These are phyloP conservation scores for Sugiyamaella boreocaroliniensis DNA, from an alignment of 805 yeast species.

Conservation along the genomic window DNA sequence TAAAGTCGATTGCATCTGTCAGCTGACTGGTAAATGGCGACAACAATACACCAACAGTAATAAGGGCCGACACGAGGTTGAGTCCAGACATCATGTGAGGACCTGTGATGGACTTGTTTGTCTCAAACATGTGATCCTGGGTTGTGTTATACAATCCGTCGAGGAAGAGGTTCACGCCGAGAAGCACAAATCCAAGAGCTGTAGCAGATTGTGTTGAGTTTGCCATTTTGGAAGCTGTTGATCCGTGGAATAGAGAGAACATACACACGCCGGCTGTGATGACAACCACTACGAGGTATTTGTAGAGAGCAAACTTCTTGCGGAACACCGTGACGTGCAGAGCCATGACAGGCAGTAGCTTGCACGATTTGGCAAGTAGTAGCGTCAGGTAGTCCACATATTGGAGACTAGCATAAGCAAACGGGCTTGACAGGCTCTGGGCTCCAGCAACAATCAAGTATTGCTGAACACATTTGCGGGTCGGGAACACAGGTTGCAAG, in stretches of 20 bases:
- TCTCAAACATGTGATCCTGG: slow-evolving; percentile 74
- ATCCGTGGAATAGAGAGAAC: slow-evolving; percentile 56
- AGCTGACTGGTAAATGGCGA: slow-evolving; percentile 50
- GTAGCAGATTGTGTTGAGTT: slow-evolving; percentile 13
- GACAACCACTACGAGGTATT: slow-evolving; percentile 67
- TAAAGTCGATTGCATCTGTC: slow-evolving; percentile 42
- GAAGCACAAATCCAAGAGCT: slow-evolving; percentile 53
- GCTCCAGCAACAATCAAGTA: slow-evolving; percentile 57
- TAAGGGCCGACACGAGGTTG: slow-evolving; percentile 39
- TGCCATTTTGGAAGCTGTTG: slow-evolving; percentile 10
- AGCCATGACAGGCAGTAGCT: slow-evolving; percentile 87
- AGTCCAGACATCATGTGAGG: slow-evolving; percentile 80
- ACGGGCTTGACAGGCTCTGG: slow-evolving; percentile 74
- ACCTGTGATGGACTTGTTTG: slow-evolving; percentile 54
- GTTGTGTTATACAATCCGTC: slow-evolving; percentile 94
- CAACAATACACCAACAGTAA: slow-evolving; percentile 39
- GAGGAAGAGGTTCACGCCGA: slow-evolving; percentile 58
- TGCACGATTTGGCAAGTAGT: slow-evolving; percentile 86
- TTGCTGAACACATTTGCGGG: slow-evolving; percentile 28
- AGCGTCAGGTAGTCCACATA: slow-evolving; percentile 84
- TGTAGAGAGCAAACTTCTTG: slow-evolving; percentile 63
- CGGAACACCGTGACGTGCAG: slow-evolving; percentile 69
- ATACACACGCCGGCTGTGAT: slow-evolving; percentile 79
- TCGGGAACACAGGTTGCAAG: slow-evolving; percentile 25
- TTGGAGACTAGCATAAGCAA: slow-evolving; percentile 68